phyloP scores from a whole-genome alignment of 768 basidiomycete genomes.

The Boletus sensibilis region DNA sequence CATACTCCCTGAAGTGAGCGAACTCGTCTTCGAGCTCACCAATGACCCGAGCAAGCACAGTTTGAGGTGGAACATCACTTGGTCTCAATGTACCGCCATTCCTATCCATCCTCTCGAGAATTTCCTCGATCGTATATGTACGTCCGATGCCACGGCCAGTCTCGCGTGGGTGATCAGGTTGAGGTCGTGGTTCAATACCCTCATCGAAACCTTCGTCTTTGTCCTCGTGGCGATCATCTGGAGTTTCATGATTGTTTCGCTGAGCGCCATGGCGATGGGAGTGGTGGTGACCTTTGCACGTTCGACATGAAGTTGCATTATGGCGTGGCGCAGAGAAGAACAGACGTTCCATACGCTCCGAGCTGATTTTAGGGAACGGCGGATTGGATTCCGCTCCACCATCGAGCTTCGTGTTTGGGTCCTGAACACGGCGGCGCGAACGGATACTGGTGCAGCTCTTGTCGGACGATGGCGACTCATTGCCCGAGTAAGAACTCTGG shows the following conservation, averaged over 20 bases:
- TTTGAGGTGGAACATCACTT: slow-evolving; percentile 73
- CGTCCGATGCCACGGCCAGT: slow-evolving; percentile 5
- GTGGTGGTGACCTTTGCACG: slow-evolving; percentile 54
- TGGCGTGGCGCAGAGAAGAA: slow-evolving; percentile 83
- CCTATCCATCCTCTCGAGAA: slow-evolving; percentile 25
- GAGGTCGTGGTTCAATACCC: slow-evolving; percentile 1
- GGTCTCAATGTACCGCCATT: slow-evolving; percentile 24
- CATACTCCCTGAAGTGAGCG: slow-evolving; percentile 88
- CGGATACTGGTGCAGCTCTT: not conserved
- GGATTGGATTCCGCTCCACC: slow-evolving; percentile 33
- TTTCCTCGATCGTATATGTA: slow-evolving; percentile 22
- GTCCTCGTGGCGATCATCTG: not conserved
- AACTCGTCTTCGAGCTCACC: slow-evolving; percentile 94
- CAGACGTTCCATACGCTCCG: slow-evolving; percentile 70
- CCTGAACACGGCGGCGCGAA: not conserved
- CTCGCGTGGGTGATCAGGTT: slow-evolving; percentile 1
- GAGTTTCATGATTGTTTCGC: slow-evolving; percentile 30
- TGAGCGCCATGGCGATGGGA: slow-evolving; percentile 45
- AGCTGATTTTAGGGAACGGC: slow-evolving; percentile 83
- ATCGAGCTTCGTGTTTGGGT: slow-evolving; percentile 12
- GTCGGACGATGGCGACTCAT: slow-evolving; percentile 1
- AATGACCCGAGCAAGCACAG: slow-evolving; percentile 78
- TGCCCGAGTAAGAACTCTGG: slow-evolving; percentile 12
- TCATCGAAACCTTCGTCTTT: slow-evolving; percentile 20
- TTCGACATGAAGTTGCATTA: slow-evolving; percentile 59